Conservation (phyloP, 768 basidiomycete species). For the Mycena kentingensis region DNA sequence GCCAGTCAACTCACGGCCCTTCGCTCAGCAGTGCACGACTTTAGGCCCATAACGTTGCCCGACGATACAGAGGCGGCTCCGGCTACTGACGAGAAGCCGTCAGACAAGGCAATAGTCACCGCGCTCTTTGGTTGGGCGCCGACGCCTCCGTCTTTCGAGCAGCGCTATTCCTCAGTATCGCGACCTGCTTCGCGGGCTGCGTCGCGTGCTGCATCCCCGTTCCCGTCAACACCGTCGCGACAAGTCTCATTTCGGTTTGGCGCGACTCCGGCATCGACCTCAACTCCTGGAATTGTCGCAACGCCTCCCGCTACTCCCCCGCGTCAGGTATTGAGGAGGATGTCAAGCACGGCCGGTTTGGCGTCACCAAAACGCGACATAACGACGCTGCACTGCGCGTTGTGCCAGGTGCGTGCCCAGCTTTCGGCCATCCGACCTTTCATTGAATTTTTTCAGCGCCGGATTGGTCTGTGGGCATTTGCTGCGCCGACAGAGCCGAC, state of each 20-base stretch:
- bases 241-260: slow-evolving; percentile 37
- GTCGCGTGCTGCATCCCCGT: slow-evolving; percentile 32
- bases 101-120: slow-evolving; percentile 45
- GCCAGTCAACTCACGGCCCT: slow-evolving; percentile 58
- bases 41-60: slow-evolving; percentile 25
- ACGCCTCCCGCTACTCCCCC: slow-evolving; percentile 27
- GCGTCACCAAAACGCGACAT: slow-evolving; percentile 37
- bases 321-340: slow-evolving; percentile 16
- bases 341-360: slow-evolving; percentile 7
- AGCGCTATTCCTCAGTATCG: slow-evolving; percentile 34
- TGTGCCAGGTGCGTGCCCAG: slow-evolving; percentile 50
- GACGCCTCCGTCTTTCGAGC: slow-evolving; percentile 38
- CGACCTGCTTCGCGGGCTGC: slow-evolving; percentile 19
- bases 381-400: slow-evolving; percentile 56
- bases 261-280: slow-evolving; percentile 19
- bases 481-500: slow-evolving; percentile 29
- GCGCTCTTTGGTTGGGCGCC: slow-evolving; percentile 56
- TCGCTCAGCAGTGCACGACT: slow-evolving; percentile 45
- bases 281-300: slow-evolving; percentile 21
- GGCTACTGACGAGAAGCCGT: slow-evolving; percentile 24
- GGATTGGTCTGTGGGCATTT: slow-evolving; percentile 80
- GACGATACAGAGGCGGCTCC: slow-evolving; percentile 23
- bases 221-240: slow-evolving; percentile 31
- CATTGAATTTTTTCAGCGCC: slow-evolving; percentile 43
- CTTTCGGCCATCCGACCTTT: not conserved